phyloP scores from a whole-genome alignment of 768 basidiomycete genomes.

The Artomyces pyxidatus region DNA sequence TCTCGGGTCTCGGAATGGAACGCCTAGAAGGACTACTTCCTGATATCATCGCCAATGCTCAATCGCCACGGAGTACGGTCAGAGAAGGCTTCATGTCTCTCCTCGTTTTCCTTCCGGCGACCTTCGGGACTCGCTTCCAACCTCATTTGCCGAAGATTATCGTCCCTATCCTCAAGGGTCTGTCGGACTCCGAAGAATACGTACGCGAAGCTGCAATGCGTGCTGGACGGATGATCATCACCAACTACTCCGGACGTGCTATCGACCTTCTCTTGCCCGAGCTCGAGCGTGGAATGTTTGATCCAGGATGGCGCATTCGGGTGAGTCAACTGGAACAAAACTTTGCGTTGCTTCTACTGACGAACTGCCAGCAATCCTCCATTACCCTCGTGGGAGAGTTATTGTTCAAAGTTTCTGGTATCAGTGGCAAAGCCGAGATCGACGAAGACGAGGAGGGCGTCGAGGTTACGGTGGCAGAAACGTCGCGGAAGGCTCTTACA shows the following conservation, averaged over 20 bases:
- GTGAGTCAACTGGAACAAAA: conserved; percentile 34
- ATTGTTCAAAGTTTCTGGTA: conserved; percentile 94
- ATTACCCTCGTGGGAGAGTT: conserved; percentile 94
- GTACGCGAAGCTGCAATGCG: conserved; percentile 97
- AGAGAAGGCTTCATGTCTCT: conserved; percentile 98
- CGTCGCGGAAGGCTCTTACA: conserved; percentile 75
- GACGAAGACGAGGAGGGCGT: conserved; percentile 71
- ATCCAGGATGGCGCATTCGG: conserved; percentile 90
- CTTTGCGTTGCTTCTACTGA: not conserved
- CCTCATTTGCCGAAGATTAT: conserved; percentile 95
- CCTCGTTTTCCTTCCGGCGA: conserved; percentile 89
- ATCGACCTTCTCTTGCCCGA: conserved; percentile 92
- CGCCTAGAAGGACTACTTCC: conserved; percentile 89
- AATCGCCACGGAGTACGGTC: conserved; percentile 83
- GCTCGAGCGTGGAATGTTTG: conserved; percentile 92
- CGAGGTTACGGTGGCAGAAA: conserved; percentile 62
- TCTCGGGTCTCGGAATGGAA: conserved; percentile 96
- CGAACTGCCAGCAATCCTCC: conserved; percentile 69
- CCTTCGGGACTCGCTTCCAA: conserved; percentile 93
- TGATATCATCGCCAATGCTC: conserved; percentile 86
- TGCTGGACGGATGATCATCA: conserved; percentile 96
- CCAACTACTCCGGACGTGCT: conserved; percentile 85
- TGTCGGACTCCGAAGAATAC: conserved; percentile 90
- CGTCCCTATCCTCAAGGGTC: conserved; percentile 80
- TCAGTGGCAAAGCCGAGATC: conserved; percentile 80